These are phyloP conservation scores for Mucor plumbeus DNA, from an alignment of 371 early-diverging fungal species.

Conservation along the genomic window DNA sequence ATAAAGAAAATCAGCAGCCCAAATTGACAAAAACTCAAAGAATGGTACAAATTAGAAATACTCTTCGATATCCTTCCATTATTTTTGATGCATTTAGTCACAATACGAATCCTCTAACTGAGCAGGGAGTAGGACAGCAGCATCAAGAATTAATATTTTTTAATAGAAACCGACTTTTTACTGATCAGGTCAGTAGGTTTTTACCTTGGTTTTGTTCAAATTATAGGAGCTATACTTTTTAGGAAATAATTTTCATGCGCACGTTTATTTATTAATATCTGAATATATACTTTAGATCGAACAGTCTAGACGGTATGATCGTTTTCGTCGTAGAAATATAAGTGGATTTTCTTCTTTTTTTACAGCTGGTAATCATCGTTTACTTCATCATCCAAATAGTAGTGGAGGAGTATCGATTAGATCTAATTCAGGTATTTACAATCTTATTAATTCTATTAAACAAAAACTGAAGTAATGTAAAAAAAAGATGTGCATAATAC, in stretches of 20 bases:
- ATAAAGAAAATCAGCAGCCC: background rate
- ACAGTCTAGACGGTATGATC: constrained; percentile 5
- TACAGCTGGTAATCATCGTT: background rate
- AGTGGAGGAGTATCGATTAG: background rate
- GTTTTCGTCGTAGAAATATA: background rate
- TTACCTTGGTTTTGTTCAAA: background rate
- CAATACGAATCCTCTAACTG: background rate
- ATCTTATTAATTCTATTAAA: too few relatives aligned
- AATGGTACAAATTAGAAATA: background rate
- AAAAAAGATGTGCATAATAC: constrained; percentile 7
- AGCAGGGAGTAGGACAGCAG: background rate
- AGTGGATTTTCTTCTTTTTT: background rate
- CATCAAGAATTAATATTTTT: constrained; percentile 1
- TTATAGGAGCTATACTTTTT: background rate
- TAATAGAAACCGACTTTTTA: constrained; percentile 9
- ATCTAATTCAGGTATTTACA: constrained; percentile 14
- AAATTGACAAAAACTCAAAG: background rate
- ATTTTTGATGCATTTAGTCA: background rate
- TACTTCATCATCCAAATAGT: background rate
- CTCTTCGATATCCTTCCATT: constrained; percentile 8
- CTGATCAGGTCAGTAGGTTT: background rate
- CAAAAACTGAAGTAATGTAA: background rate
- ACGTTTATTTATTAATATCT: background rate
- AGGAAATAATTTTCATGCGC: background rate
- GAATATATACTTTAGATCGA: constrained; percentile 3